Evolutionary conservation across 2,329 filamentous ascomycete genomes (phyloP), one percentile per base, ranked within the genome.

Genomic region (Calonectria hongkongensis): DNA sequence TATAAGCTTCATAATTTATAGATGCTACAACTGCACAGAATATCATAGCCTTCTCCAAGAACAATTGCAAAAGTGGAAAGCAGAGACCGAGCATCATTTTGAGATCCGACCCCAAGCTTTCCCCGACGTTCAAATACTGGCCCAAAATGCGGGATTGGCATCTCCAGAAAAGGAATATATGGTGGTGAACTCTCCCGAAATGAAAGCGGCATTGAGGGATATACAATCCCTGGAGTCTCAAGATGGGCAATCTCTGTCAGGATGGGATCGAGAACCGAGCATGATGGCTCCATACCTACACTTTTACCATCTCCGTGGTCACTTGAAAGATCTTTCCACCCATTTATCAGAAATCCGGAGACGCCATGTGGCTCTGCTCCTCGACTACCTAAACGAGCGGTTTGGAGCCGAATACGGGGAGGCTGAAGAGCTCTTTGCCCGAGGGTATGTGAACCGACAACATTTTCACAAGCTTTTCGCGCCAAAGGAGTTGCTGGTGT

Each of bases 261-360:
- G 63, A n/a, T 66, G 63, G 63, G 63, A 66, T 27, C 28, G 63
- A 15, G 63, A 66, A 39, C n/a, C 16, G 3, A 66, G 50, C 27
- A 66, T 66, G 63, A 18, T 66, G 6, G 63, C 45, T 30, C 63
- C 63, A 13, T 66, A 66, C 25, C 63, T 66, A 16, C 45, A 66
- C 15, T 66, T 66, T 25, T 66, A 66, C 15, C 63, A 66, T 39
- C 13, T 25, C 30, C 45, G 63, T 16, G 10, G 18, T 4, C 12
- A 51, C 2, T n/a, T 66, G 9, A 28, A 50, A n/a, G 33, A 21
- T 12, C 18, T 15, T 16, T 36, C 18, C 51, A 28, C 9, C 1
- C 3, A 41, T 9, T 18, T 66, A 25, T n/a, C 16, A 21, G 27
- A 41, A 3, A 28, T 16, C 10, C 28, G 39, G 5, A 18, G 9